A percentile compares a stretch with the other conserved stretches of the same genome.
Evolutionary conservation across 495 filamentous ascomycete species (phyloP).

Genomic region (Delitschia confertaspora): DNA sequence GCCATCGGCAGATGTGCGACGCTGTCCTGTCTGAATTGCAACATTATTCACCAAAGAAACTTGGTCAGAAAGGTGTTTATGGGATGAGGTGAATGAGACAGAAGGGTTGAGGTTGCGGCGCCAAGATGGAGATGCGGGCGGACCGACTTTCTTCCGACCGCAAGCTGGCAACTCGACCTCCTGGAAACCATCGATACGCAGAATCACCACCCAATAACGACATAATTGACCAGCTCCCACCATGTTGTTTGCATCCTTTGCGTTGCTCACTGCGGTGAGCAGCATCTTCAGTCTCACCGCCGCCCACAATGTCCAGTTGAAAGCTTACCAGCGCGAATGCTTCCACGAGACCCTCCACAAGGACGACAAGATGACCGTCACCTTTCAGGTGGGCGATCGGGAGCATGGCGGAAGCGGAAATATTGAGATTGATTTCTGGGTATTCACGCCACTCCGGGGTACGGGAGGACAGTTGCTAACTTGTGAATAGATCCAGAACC

Average conservation of each 20-base stretch:
- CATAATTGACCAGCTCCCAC: constrained; percentile 1
- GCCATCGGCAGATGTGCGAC: no score
- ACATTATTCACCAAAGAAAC: no score
- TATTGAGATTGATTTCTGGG: constrained; percentile 96
- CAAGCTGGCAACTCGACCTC: constrained; percentile 21
- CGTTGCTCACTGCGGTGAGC: constrained; percentile 46
- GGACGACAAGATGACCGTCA: constrained; percentile 97
- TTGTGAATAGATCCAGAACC: constrained; percentile 69
- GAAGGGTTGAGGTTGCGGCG: no score
- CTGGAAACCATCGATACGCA: constrained; percentile 4
- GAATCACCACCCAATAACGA: constrained; percentile 2
- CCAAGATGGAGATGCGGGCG: no score
- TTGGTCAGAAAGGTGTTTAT: no score
- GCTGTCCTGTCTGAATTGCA: no score
- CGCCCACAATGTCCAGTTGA: constrained; percentile 92
- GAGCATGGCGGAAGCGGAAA: constrained; percentile 94
- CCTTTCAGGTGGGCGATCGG: constrained; percentile 94
- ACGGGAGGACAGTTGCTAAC: constrained; percentile 1
- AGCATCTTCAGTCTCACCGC: constrained; percentile 51
- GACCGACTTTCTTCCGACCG: constrained; percentile 10
- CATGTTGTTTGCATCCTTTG: constrained; percentile 38
- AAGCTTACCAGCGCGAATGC: constrained; percentile 85
- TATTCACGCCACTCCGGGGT: constrained; percentile 39
- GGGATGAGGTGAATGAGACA: no score
- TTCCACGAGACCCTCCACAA: constrained; percentile 90